Percentiles rank a stretch among this genome's conserved stretches.
These are phyloP conservation scores for Toxoplasma gondii DNA, from an alignment of 169 alveolate genomes.

Conservation along the genomic window DNA sequence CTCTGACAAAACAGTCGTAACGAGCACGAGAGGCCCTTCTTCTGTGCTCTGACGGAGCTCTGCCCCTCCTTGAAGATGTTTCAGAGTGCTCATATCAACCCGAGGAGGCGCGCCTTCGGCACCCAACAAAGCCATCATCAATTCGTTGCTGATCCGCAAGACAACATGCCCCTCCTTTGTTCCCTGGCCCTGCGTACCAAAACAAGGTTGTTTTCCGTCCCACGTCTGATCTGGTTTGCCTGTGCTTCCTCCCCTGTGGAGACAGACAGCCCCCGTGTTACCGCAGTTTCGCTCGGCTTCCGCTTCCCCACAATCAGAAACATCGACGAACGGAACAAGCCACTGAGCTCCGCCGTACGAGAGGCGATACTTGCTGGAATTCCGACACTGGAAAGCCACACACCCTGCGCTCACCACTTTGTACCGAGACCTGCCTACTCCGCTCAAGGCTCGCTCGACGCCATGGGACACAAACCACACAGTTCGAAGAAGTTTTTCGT, in stretches of 20 bases:
- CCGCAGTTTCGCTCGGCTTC: background rate
- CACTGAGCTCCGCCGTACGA: slow-evolving; percentile 46
- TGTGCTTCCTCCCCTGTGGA: background rate
- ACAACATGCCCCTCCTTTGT: background rate
- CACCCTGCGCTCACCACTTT: slow-evolving; percentile 52
- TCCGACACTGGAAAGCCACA: slow-evolving; percentile 35
- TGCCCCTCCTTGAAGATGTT: background rate
- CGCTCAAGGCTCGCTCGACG: slow-evolving; percentile 3
- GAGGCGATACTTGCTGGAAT: slow-evolving; percentile 32
- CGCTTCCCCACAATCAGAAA: background rate
- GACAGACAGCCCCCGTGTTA: no score
- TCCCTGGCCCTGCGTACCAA: background rate
- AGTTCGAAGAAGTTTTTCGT: background rate
- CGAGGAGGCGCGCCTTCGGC: background rate
- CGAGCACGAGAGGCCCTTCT: slow-evolving; percentile 42
- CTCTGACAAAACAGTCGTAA: background rate
- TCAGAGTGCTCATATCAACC: slow-evolving; percentile 1
- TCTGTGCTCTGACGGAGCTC: background rate
- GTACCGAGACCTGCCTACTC: slow-evolving; percentile 43
- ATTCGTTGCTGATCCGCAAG: background rate
- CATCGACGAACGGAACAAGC: slow-evolving; percentile 40
- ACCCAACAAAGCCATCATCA: slow-evolving; percentile 18
- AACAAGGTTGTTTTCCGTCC: background rate
- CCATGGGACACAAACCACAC: slow-evolving; percentile 37
- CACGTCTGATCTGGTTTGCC: background rate